Evolutionary conservation across 2,329 filamentous ascomycete species (phyloP).

Genomic region (Microcyclospora tardicrescens): DNA sequence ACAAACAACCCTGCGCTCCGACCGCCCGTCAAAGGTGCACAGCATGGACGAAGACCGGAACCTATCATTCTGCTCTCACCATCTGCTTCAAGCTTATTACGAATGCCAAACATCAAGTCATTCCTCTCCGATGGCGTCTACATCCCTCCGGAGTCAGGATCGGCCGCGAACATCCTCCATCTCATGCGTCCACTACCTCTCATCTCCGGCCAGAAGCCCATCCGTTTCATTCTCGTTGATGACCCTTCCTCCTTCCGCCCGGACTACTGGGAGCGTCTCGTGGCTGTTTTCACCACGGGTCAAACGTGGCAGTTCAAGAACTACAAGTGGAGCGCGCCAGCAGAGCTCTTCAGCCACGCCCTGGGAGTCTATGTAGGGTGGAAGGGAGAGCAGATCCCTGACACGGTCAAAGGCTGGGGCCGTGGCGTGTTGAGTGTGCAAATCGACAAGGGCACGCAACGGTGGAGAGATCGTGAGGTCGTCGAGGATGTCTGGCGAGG

Average conservation of each 20-base stretch:
- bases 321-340: slow-evolving; percentile 87
- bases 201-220: slow-evolving; percentile 56
- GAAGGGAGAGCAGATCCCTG: slow-evolving; percentile 68
- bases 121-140: slow-evolving; percentile 83
- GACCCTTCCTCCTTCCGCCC: slow-evolving; percentile 90
- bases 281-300: slow-evolving; percentile 93
- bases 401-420: slow-evolving; percentile 71
- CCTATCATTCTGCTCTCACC: slow-evolving; percentile 96
- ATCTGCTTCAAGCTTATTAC: slow-evolving; percentile 84
- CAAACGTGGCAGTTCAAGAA: slow-evolving; percentile 98
- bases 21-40: slow-evolving; percentile 22
- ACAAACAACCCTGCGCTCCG: slow-evolving; percentile 24
- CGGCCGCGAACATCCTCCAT: slow-evolving; percentile 64
- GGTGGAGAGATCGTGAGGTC: slow-evolving; percentile 83
- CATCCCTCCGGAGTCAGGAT: slow-evolving; percentile 54
- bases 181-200: slow-evolving; percentile 63
- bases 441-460: slow-evolving; percentile 56
- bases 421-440: slow-evolving; percentile 64
- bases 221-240: slow-evolving; percentile 93
- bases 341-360: slow-evolving; percentile 80
- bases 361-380: slow-evolving; percentile 84
- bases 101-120: slow-evolving; percentile 88
- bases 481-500: slow-evolving; percentile 86
- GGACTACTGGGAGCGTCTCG: slow-evolving; percentile 91
- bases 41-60: slow-evolving; percentile 41